These are phyloP conservation scores for Xerocomellus chrysenteron DNA, from an alignment of 768 basidiomycete species.

Conservation along the genomic window DNA sequence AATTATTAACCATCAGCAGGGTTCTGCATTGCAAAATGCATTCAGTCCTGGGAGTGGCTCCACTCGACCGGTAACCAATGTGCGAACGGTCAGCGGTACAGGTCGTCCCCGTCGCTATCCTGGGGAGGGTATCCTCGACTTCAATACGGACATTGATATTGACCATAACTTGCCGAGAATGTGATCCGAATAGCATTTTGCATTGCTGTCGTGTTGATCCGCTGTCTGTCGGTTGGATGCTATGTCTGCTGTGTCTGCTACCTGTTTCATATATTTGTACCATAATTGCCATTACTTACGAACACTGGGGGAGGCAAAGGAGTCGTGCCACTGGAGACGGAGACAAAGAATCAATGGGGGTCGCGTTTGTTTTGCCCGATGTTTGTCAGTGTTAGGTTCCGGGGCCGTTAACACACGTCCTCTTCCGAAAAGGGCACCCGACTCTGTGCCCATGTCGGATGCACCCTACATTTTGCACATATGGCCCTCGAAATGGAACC, in stretches of 20 bases:
- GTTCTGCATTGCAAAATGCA: neutral
- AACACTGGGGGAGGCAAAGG: neutral
- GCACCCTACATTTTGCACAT: constrained; percentile 46
- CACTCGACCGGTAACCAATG: neutral
- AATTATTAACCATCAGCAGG: neutral
- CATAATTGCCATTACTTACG: neutral
- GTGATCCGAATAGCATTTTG: neutral
- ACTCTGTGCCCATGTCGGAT: constrained; percentile 19
- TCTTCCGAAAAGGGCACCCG: neutral
- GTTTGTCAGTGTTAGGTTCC: constrained; percentile 21
- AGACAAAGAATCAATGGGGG: too few species aligned
- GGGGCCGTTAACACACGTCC: constrained; percentile 3
- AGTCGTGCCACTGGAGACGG: neutral
- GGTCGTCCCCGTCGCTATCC: constrained; percentile 1
- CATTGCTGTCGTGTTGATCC: neutral
- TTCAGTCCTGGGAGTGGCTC: neutral
- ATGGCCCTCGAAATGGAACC: constrained; percentile 66
- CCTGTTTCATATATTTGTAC: neutral
- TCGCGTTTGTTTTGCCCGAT: neutral
- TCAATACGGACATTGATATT: neutral
- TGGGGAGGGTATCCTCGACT: constrained; percentile 19
- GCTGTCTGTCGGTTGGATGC: neutral
- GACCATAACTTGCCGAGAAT: neutral
- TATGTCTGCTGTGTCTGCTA: neutral
- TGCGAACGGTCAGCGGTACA: constrained; percentile 9